Conservation (phyloP, 1,139 yeast genomes). For the Ashbya aceris region DNA sequence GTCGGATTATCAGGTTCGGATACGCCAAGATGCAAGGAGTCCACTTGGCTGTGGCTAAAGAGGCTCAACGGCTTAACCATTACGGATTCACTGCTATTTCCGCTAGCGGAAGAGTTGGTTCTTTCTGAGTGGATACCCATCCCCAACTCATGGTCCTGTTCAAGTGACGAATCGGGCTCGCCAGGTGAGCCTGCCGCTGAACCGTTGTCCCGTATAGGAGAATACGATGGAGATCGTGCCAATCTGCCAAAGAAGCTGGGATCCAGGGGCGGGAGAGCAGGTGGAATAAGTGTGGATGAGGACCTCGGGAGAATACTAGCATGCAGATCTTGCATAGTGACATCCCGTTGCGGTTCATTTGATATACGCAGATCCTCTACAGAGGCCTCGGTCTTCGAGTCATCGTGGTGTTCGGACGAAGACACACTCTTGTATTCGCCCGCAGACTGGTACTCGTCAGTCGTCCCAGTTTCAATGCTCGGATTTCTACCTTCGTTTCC, state of each 20-base stretch:
- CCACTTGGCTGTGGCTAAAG: background rate
- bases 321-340: background rate
- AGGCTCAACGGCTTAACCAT: background rate
- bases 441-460: slow-evolving; percentile 20
- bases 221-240: background rate
- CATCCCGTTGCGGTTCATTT: background rate
- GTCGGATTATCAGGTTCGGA: background rate
- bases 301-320: background rate
- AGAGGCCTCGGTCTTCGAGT: slow-evolving; percentile 7
- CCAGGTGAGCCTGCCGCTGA: too few species aligned
- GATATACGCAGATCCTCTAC: slow-evolving; percentile 18
- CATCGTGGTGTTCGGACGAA: slow-evolving; percentile 5
- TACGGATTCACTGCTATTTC: background rate
- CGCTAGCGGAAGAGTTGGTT: too few species aligned
- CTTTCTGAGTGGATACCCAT: background rate
- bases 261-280: background rate
- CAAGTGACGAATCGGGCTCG: background rate
- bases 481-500: background rate
- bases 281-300: background rate
- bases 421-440: slow-evolving; percentile 11
- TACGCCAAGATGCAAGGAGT: background rate
- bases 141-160: background rate
- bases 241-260: background rate
- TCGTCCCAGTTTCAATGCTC: slow-evolving; percentile 9
- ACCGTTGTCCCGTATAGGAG: background rate